Evolutionary conservation across 345 rosid genomes (phyloP).

Genomic region (Brassica napus): Da-Ae NC_063448.1:46341501-46342000

Average conservation of each 20-base stretch:
- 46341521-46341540: conserved; percentile 73
- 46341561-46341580: conserved; percentile 49
- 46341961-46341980: conserved; percentile 53
- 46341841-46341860: background rate
- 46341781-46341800: conserved; percentile 83
- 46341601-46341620: conserved; percentile 67
- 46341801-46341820: conserved; percentile 39
- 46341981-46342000: conserved; percentile 93
- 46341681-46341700: conserved; percentile 60
- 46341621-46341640: conserved; percentile 47
- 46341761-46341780: conserved; percentile 73
- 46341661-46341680: conserved; percentile 82
- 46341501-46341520: conserved; percentile 71
- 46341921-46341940: conserved; percentile 71
- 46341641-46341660: conserved; percentile 62
- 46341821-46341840: too few relatives aligned
- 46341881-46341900: conserved; percentile 67
- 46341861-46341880: background rate
- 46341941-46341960: conserved; percentile 58
- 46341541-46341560: conserved; percentile 47
- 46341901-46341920: conserved; percentile 70
- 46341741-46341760: conserved; percentile 52
- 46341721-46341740: conserved; percentile 77
- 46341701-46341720: conserved; percentile 63
- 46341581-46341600: conserved; percentile 53